Conservation (phyloP, 768 basidiomycete genomes). For the Russula dissimulans region DNA sequence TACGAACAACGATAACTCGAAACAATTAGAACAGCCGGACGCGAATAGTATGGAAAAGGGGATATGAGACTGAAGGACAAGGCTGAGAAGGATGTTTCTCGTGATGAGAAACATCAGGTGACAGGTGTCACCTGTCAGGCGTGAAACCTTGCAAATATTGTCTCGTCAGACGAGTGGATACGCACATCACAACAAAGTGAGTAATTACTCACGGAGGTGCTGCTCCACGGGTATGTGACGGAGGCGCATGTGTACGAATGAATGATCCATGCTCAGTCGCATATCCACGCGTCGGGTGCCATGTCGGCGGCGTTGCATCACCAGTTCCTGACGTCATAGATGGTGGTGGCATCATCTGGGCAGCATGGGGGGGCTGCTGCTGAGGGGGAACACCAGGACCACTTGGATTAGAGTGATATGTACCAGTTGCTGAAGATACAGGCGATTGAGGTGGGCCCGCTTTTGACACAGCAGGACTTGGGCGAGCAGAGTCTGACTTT, state of each 20-base stretch:
- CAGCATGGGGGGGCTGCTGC: conserved; percentile 2
- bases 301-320: not conserved
- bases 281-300: conserved; percentile 11
- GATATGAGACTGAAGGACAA: too few relatives aligned
- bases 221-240: conserved; percentile 10
- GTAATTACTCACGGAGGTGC: conserved; percentile 8
- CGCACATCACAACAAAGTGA: not conserved
- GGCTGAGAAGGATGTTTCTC: not conserved
- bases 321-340: conserved; percentile 2
- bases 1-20: not conserved
- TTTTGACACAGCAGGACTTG: conserved; percentile 17
- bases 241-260: conserved; percentile 12
- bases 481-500: conserved; percentile 8
- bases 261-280: conserved; percentile 12
- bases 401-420: conserved; percentile 10
- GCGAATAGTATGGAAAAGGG: not conserved
- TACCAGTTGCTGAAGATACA: conserved; percentile 4
- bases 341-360: conserved; percentile 16
- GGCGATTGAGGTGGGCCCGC: conserved; percentile 13
- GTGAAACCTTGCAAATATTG: not conserved
- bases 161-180: not conserved
- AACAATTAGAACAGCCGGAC: not conserved
- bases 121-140: not conserved
- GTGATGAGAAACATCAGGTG: not conserved
- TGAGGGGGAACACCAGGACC: conserved; percentile 12